Evolutionary conservation across 1,284 basidiomycete genomes (phyloP), one percentile per base, ranked within the genome.

Genomic region (Austroboletus olivaceoglutinosus): DNA sequence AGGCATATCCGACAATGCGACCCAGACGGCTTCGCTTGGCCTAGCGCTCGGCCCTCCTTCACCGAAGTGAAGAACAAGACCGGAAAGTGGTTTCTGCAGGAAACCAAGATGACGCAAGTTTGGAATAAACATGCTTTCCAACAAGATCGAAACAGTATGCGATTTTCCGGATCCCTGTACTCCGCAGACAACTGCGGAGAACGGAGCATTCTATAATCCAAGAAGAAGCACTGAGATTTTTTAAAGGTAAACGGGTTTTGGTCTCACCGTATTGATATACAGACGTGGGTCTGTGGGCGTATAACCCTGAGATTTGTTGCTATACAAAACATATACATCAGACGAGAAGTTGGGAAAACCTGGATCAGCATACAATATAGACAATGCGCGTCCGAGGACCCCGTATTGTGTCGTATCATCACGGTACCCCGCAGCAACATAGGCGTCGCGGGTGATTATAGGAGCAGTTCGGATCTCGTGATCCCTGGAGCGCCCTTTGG

Each of bases 91-190:
- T 48, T 78, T 81, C 16, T 73, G 59, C 4, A 85, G 63, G 0
- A 63, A 65, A 0, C 86, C 86, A 31, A 81, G 76, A 0, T 73
- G 60, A 2, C 70, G 58, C 47, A 74, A 75, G 13, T 70, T 65
- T 0, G 80, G 59, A 18, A 88, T 77, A 11, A 88, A 70, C 82
- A 86, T 84, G 47, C 73, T 81, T 59, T 88, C 85, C 0, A 88
- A 63, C 2, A 88, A 69, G 0, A 83, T 76, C 0, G 84, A 79
- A 1, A 86, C 77, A 0, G 82, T 86, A 45, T 88, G 86, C 0
- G 83, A 86, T 59, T 89, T 89, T 16, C 85, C 85, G 0, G 84
- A 82, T 0, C 85, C 82, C 66, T 84, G 82, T 0, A 84, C 82
- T 1, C 82, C 82, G 40, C 82, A 84, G 6, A 84, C 74, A 18